Base-by-base conservation (phyloP, 2,329 filamentous ascomycete genomes). In the Alternaria sp. region DNA sequence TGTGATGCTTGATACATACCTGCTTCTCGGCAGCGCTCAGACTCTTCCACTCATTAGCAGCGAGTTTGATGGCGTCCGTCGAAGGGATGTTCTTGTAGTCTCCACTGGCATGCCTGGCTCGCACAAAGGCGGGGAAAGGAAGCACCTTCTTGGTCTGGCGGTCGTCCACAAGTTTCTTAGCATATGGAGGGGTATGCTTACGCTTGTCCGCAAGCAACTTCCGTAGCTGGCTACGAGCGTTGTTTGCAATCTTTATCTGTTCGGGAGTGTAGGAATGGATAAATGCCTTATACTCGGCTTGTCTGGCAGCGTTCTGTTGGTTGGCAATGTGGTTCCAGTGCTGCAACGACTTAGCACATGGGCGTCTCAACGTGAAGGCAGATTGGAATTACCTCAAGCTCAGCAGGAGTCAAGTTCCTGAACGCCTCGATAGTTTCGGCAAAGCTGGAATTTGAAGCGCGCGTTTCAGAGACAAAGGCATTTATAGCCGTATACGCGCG, bases 201-300 rank as follows among this genome's bases (percentile, higher is more conserved):
- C 26, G 24, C 4, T 51, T 62, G 12, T 51, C 20, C 30, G 43
- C 63, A 5, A 62, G 49, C 42, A 62, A 70, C n/a, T 59, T 70
- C 11, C 73, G 71, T 18, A 85, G 67, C 5, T 43, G 11, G 1
- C 39, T 59, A 38, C 89, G 86, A 11, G 89, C 89, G 11, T 65
- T 70, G 73, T 91, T 91, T 57, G 89, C 88, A 3, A 80, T 59
- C 46, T 79, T 79, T 66, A 91, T 89, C 69, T 89, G 74, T 5
- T 85, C 78, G 9, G 86, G 83, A 2, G 85, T 86, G 69, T 88
- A 76, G 3, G 75, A 77, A 32, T 83, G 73, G 20, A 91, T 74
- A 86, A 86, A 91, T 59, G 81, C 71, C 30, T 84, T 78, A 70
- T 83, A 84, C 14, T 78, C 79, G 20, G 78, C 76, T 20, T 74